Conservation (phyloP, 768 basidiomycete species). For the Cyclocybe aegerita region DNA sequence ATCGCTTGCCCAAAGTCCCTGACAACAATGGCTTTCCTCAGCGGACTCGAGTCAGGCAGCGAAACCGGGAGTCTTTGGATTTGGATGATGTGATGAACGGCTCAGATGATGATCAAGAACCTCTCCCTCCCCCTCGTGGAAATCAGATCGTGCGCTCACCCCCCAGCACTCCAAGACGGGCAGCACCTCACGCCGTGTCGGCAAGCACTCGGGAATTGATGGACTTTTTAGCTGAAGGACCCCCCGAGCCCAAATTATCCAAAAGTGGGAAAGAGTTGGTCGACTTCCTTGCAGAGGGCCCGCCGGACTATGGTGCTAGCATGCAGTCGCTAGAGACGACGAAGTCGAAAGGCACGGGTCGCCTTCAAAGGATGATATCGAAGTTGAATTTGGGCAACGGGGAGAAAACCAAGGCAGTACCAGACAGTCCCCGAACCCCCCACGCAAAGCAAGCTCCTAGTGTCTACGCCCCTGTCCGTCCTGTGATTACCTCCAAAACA, state of each 20-base stretch:
- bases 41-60: constrained; percentile 51
- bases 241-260: constrained; percentile 48
- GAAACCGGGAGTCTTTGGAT: constrained; percentile 68
- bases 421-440: constrained; percentile 18
- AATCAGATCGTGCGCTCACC: constrained; percentile 19
- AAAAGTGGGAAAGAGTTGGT: constrained; percentile 47
- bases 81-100: constrained; percentile 74
- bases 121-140: constrained; percentile 13
- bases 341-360: constrained; percentile 54
- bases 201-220: constrained; percentile 53
- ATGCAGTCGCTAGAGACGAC: constrained; percentile 33
- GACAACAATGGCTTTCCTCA: constrained; percentile 39
- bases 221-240: constrained; percentile 55
- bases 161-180: constrained; percentile 17
- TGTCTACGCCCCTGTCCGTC: constrained; percentile 10
- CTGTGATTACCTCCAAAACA: constrained; percentile 23
- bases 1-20: constrained; percentile 17
- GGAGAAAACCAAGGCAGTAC: constrained; percentile 31
- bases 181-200: constrained; percentile 30
- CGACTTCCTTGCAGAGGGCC: constrained; percentile 59
- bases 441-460: constrained; percentile 12
- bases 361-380: constrained; percentile 83
- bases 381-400: constrained; percentile 56
- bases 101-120: constrained; percentile 58
- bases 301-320: constrained; percentile 40